Base-by-base conservation (phyloP, 345 rosid species). In the Noccaea bulbosa region DNA sequence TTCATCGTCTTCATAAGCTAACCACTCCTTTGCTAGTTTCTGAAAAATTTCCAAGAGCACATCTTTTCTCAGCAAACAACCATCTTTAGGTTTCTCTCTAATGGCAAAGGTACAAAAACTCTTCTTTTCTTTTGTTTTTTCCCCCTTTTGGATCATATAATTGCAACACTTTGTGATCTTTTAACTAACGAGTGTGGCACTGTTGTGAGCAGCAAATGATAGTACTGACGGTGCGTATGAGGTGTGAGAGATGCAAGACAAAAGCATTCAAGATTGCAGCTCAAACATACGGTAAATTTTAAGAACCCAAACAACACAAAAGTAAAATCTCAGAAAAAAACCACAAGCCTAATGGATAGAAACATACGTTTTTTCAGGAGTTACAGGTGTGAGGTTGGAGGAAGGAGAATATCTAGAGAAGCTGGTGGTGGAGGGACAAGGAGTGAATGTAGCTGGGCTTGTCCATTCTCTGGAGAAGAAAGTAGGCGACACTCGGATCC, bases 401-500 rank as follows among this genome's bases (percentile, higher is more conserved):
- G 54, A 20, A 20, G 22, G 65, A 46, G 73, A 68, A 7, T 45
- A 46, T 22, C 57, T 8, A 34, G 56, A 37, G 34, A 56, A 6
- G 22, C 64, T 69, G 6, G 5, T 17, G 24, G 56, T 69, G 45
- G 73, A 69, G 33, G 65, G 73, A 37, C 20, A 8, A 1, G 7
- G 9, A 16, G 72, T 65, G 48, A n/a, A 50, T 0, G 14, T 46
- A 43, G 14, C 1, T 9, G 27, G 5, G 24, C 65, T 69, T 7
- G 65, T 8, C 65, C 32, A 22, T 12, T 12, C 39, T 35, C 65
- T 69, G 38, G 47, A 6, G 38, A 57, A 57, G 65, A 69, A 69
- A 44, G 73, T 69, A 52, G 73, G 73, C 37, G 47, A 5, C 57
- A 69, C 73, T 47, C 47, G 58, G 56, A 57, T 57, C 48, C 27